Percentiles rank a stretch among this genome's conserved stretches.
These are phyloP conservation scores for Saccharomycopsis amapae DNA, from an alignment of 805 yeast genomes.

Conservation along the genomic window DNA sequence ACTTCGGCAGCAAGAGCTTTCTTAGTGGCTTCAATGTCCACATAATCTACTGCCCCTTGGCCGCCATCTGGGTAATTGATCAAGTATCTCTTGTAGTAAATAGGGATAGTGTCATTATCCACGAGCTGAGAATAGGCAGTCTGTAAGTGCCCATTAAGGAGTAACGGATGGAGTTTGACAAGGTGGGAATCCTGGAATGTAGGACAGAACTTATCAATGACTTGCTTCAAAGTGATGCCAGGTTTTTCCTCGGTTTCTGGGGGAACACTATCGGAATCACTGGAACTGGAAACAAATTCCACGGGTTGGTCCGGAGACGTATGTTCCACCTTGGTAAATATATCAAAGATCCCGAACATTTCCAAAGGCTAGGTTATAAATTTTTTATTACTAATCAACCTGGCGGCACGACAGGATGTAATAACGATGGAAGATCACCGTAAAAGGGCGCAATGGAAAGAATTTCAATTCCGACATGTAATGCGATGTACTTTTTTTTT, in stretches of 20 bases:
- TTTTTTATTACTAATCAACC: too few relatives aligned
- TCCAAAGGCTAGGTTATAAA: not conserved
- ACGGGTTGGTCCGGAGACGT: conserved; percentile 9
- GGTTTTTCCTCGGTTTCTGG: not conserved
- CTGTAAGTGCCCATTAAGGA: conserved; percentile 64
- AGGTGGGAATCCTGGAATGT: conserved; percentile 38
- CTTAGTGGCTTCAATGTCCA: conserved; percentile 22
- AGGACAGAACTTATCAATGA: conserved; percentile 35
- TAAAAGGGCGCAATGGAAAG: too few relatives aligned
- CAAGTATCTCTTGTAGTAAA: conserved; percentile 59
- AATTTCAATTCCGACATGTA: too few relatives aligned
- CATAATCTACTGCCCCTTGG: conserved; percentile 63
- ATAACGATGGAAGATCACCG: too few relatives aligned
- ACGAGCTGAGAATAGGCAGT: conserved; percentile 50
- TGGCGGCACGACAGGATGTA: too few relatives aligned
- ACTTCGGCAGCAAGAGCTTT: not conserved
- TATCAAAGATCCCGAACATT: conserved; percentile 18
- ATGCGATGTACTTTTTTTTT: not conserved
- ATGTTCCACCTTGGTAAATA: conserved; percentile 11
- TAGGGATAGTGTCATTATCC: conserved; percentile 30
- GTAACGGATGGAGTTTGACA: conserved; percentile 47
- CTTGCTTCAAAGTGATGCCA: not conserved
- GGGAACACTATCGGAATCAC: too few relatives aligned
- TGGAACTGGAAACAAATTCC: not conserved
- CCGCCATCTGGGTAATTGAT: conserved; percentile 54